Conservation (phyloP, 495 filamentous ascomycete genomes). For the Cercophora newfieldiana region DNA sequence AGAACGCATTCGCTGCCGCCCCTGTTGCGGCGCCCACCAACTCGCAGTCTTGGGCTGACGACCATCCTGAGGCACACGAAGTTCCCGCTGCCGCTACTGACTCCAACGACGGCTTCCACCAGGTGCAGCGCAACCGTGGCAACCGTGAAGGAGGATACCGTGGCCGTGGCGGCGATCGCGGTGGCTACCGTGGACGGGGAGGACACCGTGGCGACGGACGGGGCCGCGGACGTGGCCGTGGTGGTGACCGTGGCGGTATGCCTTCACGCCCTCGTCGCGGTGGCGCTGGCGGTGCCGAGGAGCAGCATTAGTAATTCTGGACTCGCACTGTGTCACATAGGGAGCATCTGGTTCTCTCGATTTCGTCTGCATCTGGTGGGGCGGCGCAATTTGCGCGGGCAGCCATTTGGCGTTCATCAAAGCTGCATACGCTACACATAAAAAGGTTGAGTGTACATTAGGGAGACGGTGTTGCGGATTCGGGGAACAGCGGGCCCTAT, state of each 20-base stretch:
- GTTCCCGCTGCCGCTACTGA: slow-evolving; percentile 35
- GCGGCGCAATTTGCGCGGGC: slow-evolving; percentile 22
- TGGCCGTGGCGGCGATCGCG: slow-evolving; percentile 54
- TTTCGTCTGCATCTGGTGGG: slow-evolving; percentile 27
- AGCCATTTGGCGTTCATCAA: slow-evolving; percentile 28
- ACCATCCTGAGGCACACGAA: slow-evolving; percentile 52
- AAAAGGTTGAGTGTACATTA: slow-evolving; percentile 24
- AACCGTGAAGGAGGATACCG: slow-evolving; percentile 59
- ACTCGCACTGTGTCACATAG: not conserved
- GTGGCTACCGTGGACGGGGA: slow-evolving; percentile 51
- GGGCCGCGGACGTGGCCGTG: slow-evolving; percentile 41
- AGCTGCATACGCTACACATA: slow-evolving; percentile 23
- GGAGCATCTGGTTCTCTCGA: slow-evolving; percentile 20
- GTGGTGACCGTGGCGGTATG: slow-evolving; percentile 28
- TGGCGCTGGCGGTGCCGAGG: slow-evolving; percentile 16
- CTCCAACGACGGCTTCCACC: slow-evolving; percentile 66
- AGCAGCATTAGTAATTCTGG: slow-evolving; percentile 19
- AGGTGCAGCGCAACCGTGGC: slow-evolving; percentile 62
- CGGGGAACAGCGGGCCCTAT: slow-evolving; percentile 4
- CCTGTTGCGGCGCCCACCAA: slow-evolving; percentile 32
- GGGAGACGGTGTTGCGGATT: slow-evolving; percentile 6
- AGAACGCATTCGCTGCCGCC: slow-evolving; percentile 60
- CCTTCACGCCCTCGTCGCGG: slow-evolving; percentile 26
- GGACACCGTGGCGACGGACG: slow-evolving; percentile 47
- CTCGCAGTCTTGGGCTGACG: slow-evolving; percentile 69